Base-by-base conservation (phyloP, 108 stramenopile species). In the Cyclotella cryptica region DNA sequence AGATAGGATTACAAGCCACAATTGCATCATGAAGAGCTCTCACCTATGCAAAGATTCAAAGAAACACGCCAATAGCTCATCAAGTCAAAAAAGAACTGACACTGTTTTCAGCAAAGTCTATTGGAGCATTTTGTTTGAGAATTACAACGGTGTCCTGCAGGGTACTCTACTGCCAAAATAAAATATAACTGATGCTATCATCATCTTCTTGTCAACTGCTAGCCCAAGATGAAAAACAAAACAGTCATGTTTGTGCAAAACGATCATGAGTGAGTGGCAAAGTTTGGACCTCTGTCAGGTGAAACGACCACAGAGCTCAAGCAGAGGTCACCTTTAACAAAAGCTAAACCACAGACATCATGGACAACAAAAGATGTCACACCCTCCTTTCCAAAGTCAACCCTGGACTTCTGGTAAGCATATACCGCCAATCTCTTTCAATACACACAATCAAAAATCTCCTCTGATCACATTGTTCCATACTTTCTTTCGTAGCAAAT, bases 281-380 rank as follows among this genome's bases (percentile, higher is more conserved):
- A 69, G 22, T 51, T 69, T 69, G 67, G 67, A 14, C 47, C 41
- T 18, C 19, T 39, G 26, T 39, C 52, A 71, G 41, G 42, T 54
- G 35, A 15, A 55, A 19, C 46, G 35, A 39, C 19, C 3, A 35
- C 35, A 35, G 35, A 35, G 35, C 35, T 35, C 35, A 62, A 5
- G 17, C 12, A 29, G 61, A 39, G 61, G 30, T 40, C 39, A 39
- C 18, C 8, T 30, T 11, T 14, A 1, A 1, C 60, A 41, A 3
- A 62, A 24, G 13, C 60, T 27, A 66, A 26, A 46, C 65, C 22
- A 21, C 13, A 47, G 45, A 15, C 45, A 18, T 46, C 71, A 72
- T 72, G 71, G 59, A 72, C 27, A 39, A n/a, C 62, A 1, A 40
- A 35, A 51, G 60, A 72, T 30, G 29, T 72, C 18, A 28, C 29